Base-by-base conservation (phyloP, 208 protist species). In the Angomonas ambiguus region DNA sequence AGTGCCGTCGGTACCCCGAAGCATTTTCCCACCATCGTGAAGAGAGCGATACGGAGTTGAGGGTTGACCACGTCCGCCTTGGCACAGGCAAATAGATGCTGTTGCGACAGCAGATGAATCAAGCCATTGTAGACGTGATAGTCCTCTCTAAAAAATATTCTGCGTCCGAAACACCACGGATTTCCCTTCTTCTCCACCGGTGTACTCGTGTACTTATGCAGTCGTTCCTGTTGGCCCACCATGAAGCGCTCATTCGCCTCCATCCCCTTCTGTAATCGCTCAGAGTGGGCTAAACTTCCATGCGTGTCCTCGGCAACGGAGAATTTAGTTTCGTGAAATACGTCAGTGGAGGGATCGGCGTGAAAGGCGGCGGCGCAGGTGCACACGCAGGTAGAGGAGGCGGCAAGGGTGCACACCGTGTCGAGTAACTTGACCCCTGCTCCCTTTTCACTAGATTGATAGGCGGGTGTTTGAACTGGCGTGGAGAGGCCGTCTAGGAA, bases 121-220 rank as follows among this genome's bases (percentile, higher is more conserved):
- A 74, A 45, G 22, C 69, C 69, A 11, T 67, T 65, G 69, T 68
- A 63, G 32, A 38, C 41, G 56, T 74, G 61, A 8, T 56, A 32
- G 5, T 42, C 49, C 0, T 68, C 62, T 16, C 49, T 10, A 33
- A 74, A 74, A 63, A 24, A 45, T 53, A 65, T 11, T 22, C 16
- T 27, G 13, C 51, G 18, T 5, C 69, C 69, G 33, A 49, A 74
- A 2, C 22, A 0, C 63, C 69, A 69, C 57, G 69, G 62, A 41
- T 56, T 66, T 32, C 45, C 25, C 22, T 42, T 31, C 51, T 62
- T 32, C 13, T n/a, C 16, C 16, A 16, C 11, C 38, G 11, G 38
- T 45, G 8, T 16, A 8, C 11, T 45, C 8, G 11, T 16, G 16
- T n/a, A 45, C 16, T 45, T 16, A 8, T 45, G 8, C 16, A 45